Conservation (phyloP, 73 alveolate species). For the Loxodes magnus region DNA sequence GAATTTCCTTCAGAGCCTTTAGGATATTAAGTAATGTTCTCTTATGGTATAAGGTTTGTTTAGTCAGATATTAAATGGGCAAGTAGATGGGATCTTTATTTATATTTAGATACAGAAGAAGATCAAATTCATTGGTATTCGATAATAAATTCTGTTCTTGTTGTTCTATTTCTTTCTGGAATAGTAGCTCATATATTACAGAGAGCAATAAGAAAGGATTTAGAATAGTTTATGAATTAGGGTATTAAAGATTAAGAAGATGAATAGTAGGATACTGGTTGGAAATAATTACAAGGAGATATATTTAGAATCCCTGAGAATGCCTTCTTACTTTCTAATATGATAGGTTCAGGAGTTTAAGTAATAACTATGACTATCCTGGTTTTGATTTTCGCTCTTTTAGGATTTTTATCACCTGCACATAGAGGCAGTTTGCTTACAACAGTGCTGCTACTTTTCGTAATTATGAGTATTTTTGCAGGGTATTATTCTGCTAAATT, state of each 20-base stretch:
- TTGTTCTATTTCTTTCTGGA: conserved; percentile 5
- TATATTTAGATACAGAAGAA: neutral
- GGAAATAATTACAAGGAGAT: conserved; percentile 25
- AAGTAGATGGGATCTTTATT: conserved; percentile 7
- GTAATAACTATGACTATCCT: conserved; percentile 12
- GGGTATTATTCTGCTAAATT: conserved; percentile 4
- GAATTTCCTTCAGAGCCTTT: neutral
- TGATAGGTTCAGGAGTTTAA: conserved; percentile 19
- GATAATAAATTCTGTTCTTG: neutral
- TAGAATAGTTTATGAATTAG: neutral
- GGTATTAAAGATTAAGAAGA: conserved; percentile 9
- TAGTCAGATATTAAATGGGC: neutral
- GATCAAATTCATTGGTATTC: conserved; percentile 10
- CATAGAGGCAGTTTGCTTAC: conserved; percentile 14
- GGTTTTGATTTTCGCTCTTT: conserved; percentile 15
- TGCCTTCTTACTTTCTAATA: conserved; percentile 1
- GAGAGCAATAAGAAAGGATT: conserved; percentile 3
- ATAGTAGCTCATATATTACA: conserved; percentile 11
- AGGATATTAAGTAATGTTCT: neutral
- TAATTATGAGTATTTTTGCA: conserved; percentile 14
- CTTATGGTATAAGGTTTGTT: conserved; percentile 4
- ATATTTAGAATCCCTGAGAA: conserved; percentile 26
- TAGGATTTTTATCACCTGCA: conserved; percentile 16
- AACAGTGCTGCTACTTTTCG: conserved; percentile 10
- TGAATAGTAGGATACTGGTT: conserved; percentile 18